Base-by-base conservation (phyloP, 2,329 filamentous ascomycete genomes). In the Fusarium chlamydosporum region DNA sequence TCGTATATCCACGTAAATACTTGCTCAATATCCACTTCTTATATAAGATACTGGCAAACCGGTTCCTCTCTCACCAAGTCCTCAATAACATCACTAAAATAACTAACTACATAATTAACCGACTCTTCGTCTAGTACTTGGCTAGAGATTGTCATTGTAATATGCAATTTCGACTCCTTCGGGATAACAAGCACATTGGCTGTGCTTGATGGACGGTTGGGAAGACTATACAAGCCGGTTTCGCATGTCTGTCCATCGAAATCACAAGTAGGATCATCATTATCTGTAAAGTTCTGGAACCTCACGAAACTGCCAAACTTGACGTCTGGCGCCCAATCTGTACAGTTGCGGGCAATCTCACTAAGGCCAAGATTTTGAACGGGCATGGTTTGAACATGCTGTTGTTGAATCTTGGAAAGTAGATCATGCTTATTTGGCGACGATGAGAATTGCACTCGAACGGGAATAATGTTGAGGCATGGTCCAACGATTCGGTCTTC, bases 401-500 rank as follows among this genome's bases (percentile, higher is more conserved):
- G 54, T 4, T 42, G 20, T 10, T 57, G 54, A 3, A 57, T 37
- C 8, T 57, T 29, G 4, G n/a, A 42, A 4, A 57, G 54, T 7
- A 57, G n/a, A 4, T 43, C 6, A 1, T 42, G n/a, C n/a, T 35
- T 57, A 10, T 15, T 18, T n/a, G 37, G n/a, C 2, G 29, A n/a
- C 2, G 23, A 23, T 23, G 33, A 11, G 7, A 58, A 53, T 4
- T 53, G 56, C 6, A 58, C 56, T 33, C 56, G 33, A 4, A 58
- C 56, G 3, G 56, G 56, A n/a, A 58, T 58, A 29, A 58, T 58
- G 18, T 58, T 57, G 23, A 57, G 54, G 31, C 54, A 57, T 29
- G 54, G 54, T 4, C 54, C 54, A 7, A 57, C 37, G 10, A 57
- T 57, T 10, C 54, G 54, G 5, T 57, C 56, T 45, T 58, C 56